phyloP scores from a whole-genome alignment of 371 early-diverging fungal species.

The Saksenaea oblongispora region DNA sequence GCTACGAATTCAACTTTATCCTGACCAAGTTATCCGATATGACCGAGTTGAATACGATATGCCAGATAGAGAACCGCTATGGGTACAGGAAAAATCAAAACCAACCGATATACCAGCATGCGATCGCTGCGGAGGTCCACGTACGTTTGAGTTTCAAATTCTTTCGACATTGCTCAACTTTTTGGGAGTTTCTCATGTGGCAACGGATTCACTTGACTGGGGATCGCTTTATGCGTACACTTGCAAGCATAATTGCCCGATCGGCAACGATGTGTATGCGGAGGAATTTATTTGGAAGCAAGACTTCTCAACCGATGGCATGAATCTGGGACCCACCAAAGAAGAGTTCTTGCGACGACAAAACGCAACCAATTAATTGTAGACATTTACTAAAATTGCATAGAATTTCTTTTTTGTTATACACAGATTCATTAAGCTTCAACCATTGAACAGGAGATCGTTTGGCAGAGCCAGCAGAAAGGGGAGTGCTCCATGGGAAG shows the following conservation, averaged over 20 bases:
- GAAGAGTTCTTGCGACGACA: background rate
- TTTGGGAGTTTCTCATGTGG: conserved; percentile 75
- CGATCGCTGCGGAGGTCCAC: conserved; percentile 69
- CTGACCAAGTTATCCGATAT: conserved; percentile 89
- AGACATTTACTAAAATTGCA: background rate
- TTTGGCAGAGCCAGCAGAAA: background rate
- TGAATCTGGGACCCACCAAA: conserved; percentile 38
- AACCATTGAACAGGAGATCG: background rate
- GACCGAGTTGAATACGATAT: conserved; percentile 71
- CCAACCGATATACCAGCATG: conserved; percentile 76
- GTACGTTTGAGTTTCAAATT: conserved; percentile 94
- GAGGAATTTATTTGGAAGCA: conserved; percentile 72
- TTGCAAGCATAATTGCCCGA: conserved; percentile 83
- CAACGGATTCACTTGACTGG: conserved; percentile 84
- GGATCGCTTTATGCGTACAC: conserved; percentile 89
- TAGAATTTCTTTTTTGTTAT: background rate
- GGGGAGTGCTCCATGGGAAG: background rate
- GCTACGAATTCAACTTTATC: conserved; percentile 72
- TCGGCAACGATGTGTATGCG: conserved; percentile 51
- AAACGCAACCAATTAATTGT: background rate
- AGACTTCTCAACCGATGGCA: conserved; percentile 70
- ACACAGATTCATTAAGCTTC: background rate
- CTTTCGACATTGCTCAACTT: conserved; percentile 75
- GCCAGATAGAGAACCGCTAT: conserved; percentile 70
- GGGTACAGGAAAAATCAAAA: conserved; percentile 73